A percentile compares a stretch with the other conserved stretches of the same genome.
These are phyloP conservation scores for Xanthoconium purpureum DNA, from an alignment of 768 basidiomycete species.

Conservation along the genomic window DNA sequence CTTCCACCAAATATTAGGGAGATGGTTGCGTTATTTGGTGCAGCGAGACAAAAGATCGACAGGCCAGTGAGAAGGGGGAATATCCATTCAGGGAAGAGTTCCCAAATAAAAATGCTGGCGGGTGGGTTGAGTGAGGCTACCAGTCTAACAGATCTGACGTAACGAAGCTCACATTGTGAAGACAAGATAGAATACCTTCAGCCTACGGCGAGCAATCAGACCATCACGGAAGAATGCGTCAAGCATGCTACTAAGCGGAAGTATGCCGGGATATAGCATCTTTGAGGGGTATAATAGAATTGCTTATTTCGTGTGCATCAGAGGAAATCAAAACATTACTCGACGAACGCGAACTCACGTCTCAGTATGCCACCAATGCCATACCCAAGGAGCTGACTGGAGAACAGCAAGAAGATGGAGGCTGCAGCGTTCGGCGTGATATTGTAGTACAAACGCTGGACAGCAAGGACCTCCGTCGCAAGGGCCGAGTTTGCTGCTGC, in stretches of 20 bases:
- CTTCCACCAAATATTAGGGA: conserved; percentile 60
- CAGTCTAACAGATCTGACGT: conserved; percentile 2
- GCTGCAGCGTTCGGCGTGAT: conserved; percentile 44
- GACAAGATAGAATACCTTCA: conserved; percentile 31
- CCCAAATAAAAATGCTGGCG: conserved; percentile 35
- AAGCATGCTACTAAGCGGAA: conserved; percentile 25
- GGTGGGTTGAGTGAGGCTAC: conserved; percentile 1
- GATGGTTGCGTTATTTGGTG: conserved; percentile 46
- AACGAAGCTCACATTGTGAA: conserved; percentile 30
- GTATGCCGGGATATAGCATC: conserved; percentile 40
- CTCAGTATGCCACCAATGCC: conserved; percentile 53
- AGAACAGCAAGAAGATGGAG: conserved; percentile 43
- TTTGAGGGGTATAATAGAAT: conserved; percentile 43
- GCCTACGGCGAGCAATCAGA: conserved; percentile 36
- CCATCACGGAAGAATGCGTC: conserved; percentile 43
- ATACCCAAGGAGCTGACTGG: conserved; percentile 42
- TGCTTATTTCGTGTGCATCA: conserved; percentile 10
- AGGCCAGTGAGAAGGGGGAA: conserved; percentile 65
- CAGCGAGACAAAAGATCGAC: conserved; percentile 58
- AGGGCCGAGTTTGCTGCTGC: conserved; percentile 53
- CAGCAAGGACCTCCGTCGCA: conserved; percentile 52
- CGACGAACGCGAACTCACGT: conserved; percentile 30
- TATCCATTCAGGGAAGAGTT: conserved; percentile 29
- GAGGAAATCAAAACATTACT: background rate
- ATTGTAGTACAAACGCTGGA: conserved; percentile 53